phyloP scores from a whole-genome alignment of 78 protist species.

The Isochrysis galbana region DNA sequence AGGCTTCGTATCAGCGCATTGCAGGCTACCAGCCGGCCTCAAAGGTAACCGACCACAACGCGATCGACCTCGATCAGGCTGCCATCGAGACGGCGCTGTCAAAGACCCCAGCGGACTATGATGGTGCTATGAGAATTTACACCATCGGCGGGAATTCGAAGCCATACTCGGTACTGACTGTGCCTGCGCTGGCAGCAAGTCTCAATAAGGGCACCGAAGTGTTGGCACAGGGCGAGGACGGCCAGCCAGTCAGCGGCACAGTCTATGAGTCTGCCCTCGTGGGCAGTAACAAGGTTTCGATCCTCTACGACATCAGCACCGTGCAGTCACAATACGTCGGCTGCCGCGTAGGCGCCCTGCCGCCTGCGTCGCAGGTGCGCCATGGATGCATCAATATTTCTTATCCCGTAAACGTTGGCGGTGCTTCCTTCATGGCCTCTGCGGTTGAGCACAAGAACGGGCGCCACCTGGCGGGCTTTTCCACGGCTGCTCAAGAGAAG shows the following conservation, averaged over 20 bases:
- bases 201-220: background rate
- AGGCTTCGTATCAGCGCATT: background rate
- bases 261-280: background rate
- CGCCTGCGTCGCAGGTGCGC: background rate
- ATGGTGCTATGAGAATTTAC: background rate
- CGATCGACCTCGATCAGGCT: constrained; percentile 6
- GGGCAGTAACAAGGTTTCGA: background rate
- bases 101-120: background rate
- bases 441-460: constrained; percentile 10
- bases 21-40: background rate
- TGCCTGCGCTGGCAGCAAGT: background rate
- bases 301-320: background rate
- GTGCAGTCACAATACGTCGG: background rate
- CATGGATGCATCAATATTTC: background rate
- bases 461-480: background rate
- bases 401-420: background rate
- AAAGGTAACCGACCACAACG: background rate
- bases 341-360: background rate
- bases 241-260: background rate
- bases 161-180: background rate
- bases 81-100: constrained; percentile 3
- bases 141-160: background rate
- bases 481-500: background rate
- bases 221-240: background rate
- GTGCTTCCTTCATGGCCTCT: background rate